Conservation (phyloP, 148 eudicot genomes). For the Arbutus unedo region DNA sequence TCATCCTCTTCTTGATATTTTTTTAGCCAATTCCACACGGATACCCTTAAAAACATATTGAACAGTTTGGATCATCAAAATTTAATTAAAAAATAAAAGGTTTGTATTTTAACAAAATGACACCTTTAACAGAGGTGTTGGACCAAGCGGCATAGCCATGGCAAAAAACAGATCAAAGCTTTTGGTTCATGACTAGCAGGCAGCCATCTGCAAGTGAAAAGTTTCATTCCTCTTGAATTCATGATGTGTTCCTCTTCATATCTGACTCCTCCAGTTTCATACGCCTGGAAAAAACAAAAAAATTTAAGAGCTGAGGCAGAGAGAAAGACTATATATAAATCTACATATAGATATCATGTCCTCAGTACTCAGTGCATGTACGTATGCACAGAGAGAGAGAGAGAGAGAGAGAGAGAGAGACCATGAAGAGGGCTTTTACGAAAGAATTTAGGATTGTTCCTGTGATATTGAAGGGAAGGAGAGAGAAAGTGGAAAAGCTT, state of each 20-base stretch:
- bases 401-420: conserved; percentile 13
- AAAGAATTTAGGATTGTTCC: background rate
- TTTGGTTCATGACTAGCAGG: background rate
- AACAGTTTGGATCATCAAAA: no score
- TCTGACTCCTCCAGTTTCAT: conserved; percentile 8
- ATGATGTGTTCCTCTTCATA: conserved; percentile 16
- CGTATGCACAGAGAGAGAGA: background rate
- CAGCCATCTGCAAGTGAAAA: conserved; percentile 4
- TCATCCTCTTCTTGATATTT: no score
- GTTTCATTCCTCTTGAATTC: conserved; percentile 9
- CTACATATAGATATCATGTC: no score
- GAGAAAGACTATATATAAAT: background rate
- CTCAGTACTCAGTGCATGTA: no score
- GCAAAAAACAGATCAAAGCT: conserved; percentile 4
- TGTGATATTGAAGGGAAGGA: background rate
- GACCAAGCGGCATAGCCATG: background rate
- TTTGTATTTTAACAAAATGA: no score
- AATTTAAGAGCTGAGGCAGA: background rate
- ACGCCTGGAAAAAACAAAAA: background rate
- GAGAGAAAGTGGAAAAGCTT: background rate
- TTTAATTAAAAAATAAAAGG: no score
- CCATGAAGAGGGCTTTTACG: background rate
- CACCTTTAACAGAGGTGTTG: background rate
- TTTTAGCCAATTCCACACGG: no score
- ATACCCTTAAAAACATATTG: no score